Evolutionary conservation across 768 basidiomycete genomes (phyloP), one percentile per base, ranked within the genome.

Genomic region (Lentinula edodes): DNA sequence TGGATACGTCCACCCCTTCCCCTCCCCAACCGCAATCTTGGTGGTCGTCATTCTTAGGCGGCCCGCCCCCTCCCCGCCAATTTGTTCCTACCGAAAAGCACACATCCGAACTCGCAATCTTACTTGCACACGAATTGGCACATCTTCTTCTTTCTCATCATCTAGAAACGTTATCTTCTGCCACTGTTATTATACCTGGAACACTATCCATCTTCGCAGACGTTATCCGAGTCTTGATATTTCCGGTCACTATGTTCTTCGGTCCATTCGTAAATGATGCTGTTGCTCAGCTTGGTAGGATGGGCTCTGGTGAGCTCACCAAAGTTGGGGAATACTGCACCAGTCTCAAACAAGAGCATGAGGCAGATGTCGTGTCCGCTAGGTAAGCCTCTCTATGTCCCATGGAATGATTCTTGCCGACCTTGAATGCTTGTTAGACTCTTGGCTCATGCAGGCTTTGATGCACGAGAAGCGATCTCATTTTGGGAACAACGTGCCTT

Each of bases 211-310:
- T 98, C 64, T 65, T 83, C 13, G 79, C 90, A 18, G 95, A 98
- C 70, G 67, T 94, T 20, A 68, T 89, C 23, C 81, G 95, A 45
- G 87, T 93, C 2, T 70, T 94, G 36, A 74, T 95, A 13, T 98
- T 95, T 73, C 95, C 95, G 0, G 68, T 95, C 53, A 97, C 93
- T 4, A 93, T 91, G 89, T 68, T 95, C 8, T 86, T 98, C 60
- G 95, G 96, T 0, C 96, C 96, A 1, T 97, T 98, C 71, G 86
- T 98, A 62, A 95, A 96, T 69, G 96, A 99, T 67, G 95, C 93
- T 2, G 82, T 98, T 28, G 92, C 88, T 0, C 85, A 90, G 56
- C 67, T 94, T 58, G 88, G 92, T 28, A 88, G 87, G 69, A 81
- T 90, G 1, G 88, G 91, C 2, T 86, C 88, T 10, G 85, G 86